Evolutionary conservation across 176 grass and related monocot species (phyloP).

Genomic region (Avena insularis): DNA sequence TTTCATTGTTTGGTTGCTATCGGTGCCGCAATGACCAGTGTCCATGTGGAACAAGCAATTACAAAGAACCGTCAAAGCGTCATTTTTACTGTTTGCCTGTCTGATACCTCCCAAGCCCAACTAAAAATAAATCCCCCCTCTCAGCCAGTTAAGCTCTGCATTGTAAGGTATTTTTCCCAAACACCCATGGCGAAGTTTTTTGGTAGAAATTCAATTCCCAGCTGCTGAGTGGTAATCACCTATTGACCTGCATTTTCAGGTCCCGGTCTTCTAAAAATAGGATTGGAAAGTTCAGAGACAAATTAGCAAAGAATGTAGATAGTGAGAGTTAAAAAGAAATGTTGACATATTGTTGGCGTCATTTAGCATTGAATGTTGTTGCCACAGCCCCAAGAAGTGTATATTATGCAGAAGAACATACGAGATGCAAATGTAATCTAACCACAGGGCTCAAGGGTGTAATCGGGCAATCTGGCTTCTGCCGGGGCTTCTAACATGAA

Average conservation of each 20-base stretch:
- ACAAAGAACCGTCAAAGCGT: no score
- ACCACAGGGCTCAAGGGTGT: neutral
- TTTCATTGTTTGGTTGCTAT: no score
- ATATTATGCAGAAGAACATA: neutral
- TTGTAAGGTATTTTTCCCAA: neutral
- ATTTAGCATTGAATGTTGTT: neutral
- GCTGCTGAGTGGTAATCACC: neutral
- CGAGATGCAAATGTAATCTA: neutral
- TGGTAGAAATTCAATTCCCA: neutral
- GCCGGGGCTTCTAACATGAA: neutral
- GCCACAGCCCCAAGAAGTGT: neutral
- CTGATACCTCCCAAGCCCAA: neutral
- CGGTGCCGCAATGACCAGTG: no score
- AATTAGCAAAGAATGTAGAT: neutral
- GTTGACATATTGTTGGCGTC: neutral
- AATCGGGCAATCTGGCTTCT: neutral
- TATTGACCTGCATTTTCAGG: neutral
- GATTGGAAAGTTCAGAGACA: constrained; percentile 6
- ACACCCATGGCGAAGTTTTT: neutral
- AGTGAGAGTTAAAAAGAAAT: neutral
- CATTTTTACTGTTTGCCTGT: neutral
- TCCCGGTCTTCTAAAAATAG: neutral
- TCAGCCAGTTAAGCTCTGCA: neutral
- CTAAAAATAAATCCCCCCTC: neutral
- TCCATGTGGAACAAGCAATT: no score